Conservation (phyloP, 78 protist genomes). For the Dictyostelium citrinum region DNA sequence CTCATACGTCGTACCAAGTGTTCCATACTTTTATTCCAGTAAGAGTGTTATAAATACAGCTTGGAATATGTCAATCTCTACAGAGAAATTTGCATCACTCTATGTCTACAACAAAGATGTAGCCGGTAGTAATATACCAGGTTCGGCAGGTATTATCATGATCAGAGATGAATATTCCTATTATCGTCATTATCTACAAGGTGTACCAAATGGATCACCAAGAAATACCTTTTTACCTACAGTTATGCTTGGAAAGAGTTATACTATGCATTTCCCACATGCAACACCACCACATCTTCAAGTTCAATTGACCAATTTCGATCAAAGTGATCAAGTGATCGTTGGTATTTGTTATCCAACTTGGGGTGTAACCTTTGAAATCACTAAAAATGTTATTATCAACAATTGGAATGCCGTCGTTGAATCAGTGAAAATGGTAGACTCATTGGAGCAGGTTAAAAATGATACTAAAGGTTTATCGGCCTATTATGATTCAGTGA, state of each 20-base stretch:
- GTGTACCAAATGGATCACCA: constrained; percentile 58
- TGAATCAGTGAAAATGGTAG: background rate
- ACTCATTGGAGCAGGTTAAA: constrained; percentile 5
- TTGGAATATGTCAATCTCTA: constrained; percentile 20
- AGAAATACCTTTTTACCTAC: constrained; percentile 54
- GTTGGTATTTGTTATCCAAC: constrained; percentile 76
- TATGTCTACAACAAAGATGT: constrained; percentile 28
- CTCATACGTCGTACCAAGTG: constrained; percentile 27
- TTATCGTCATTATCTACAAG: constrained; percentile 2
- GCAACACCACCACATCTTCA: constrained; percentile 48
- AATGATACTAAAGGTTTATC: constrained; percentile 31
- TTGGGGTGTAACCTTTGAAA: constrained; percentile 40
- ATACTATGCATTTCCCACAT: constrained; percentile 64
- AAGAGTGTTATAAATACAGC: background rate
- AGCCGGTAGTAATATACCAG: background rate
- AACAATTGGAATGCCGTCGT: background rate
- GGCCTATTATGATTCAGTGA: constrained; percentile 1
- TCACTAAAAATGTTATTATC: background rate
- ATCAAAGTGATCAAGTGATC: constrained; percentile 10
- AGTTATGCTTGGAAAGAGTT: constrained; percentile 38
- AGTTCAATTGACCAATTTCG: constrained; percentile 61
- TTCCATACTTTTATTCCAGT: constrained; percentile 17
- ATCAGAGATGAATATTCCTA: constrained; percentile 29
- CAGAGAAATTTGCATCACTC: constrained; percentile 11
- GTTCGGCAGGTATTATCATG: constrained; percentile 33